Evolutionary conservation across 2,329 filamentous ascomycete genomes (phyloP).

Genomic region (Pseudocercospora ulei): DNA sequence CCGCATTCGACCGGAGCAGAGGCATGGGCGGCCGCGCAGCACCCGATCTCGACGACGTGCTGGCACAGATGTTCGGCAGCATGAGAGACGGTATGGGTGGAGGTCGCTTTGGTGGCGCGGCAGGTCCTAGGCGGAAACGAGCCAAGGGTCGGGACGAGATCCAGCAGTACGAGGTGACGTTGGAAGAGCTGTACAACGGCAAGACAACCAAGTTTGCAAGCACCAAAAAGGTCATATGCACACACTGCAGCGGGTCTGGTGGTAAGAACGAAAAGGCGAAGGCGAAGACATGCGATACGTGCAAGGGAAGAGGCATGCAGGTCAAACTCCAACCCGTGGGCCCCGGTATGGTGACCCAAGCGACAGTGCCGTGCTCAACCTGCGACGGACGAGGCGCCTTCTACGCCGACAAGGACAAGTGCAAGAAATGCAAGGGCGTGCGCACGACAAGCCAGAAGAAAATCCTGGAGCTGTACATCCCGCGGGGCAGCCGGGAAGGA

Average conservation of each 20-base stretch:
- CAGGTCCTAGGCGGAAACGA: conserved; percentile 34
- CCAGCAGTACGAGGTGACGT: conserved; percentile 77
- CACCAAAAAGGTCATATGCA: conserved; percentile 87
- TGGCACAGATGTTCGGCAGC: conserved; percentile 77
- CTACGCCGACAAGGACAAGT: conserved; percentile 93
- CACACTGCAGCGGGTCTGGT: conserved; percentile 74
- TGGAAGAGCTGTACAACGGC: conserved; percentile 96
- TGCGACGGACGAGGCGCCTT: conserved; percentile 78
- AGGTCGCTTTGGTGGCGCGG: conserved; percentile 34
- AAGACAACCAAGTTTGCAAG: conserved; percentile 96
- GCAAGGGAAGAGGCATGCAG: conserved; percentile 66
- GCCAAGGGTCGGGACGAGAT: conserved; percentile 71
- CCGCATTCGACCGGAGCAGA: conserved; percentile 74
- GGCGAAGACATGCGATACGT: conserved; percentile 69
- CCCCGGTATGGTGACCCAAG: conserved; percentile 73
- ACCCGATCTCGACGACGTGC: conserved; percentile 81
- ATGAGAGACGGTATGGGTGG: conserved; percentile 50
- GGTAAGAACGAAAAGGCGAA: conserved; percentile 81
- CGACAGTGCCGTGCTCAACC: conserved; percentile 67
- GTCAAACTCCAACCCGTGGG: conserved; percentile 74
- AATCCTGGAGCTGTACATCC: conserved; percentile 91
- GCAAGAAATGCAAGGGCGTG: conserved; percentile 97
- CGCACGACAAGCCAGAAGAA: conserved; percentile 81
- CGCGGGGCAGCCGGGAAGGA: conserved; percentile 66
- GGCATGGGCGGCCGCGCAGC: conserved; percentile 57